A percentile compares a stretch with the other conserved stretches of the same genome.
Evolutionary conservation across 305 asterid species (phyloP).

Genomic region (Ilex paraguariensis): DNA sequence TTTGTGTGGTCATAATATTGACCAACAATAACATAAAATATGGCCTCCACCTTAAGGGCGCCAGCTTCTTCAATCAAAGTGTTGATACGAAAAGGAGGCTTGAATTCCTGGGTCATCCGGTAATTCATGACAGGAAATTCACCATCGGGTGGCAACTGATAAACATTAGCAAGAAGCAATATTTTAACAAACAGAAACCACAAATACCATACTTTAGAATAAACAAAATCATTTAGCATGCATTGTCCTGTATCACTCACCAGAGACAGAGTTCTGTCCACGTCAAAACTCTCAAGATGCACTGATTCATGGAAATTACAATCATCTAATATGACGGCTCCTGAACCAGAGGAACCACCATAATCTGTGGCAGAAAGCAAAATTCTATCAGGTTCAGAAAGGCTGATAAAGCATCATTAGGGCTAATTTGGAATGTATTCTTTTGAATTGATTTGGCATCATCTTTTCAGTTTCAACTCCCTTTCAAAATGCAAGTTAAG

Average conservation of each 20-base stretch:
- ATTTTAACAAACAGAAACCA: slow-evolving; percentile 3
- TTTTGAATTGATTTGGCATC: too few relatives aligned
- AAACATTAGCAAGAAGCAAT: slow-evolving; percentile 7
- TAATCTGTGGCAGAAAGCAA: slow-evolving; percentile 44
- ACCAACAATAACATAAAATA: too few relatives aligned
- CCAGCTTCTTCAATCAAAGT: slow-evolving; percentile 97
- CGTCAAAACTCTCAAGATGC: slow-evolving; percentile 89
- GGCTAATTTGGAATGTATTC: too few relatives aligned
- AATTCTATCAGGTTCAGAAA: neutral
- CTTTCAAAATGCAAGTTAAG: too few relatives aligned
- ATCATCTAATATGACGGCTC: slow-evolving; percentile 90
- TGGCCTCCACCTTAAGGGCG: slow-evolving; percentile 56
- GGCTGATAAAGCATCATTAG: too few relatives aligned
- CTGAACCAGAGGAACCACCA: slow-evolving; percentile 85
- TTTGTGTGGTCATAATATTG: too few relatives aligned
- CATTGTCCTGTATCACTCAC: slow-evolving; percentile 38
- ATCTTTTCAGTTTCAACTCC: too few relatives aligned
- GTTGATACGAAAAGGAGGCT: slow-evolving; percentile 90
- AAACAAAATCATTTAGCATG: slow-evolving; percentile 5
- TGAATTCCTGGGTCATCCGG: slow-evolving; percentile 98
- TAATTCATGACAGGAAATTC: slow-evolving; percentile 99
- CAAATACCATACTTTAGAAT: neutral
- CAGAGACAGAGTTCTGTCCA: slow-evolving; percentile 85
- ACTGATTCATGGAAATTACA: slow-evolving; percentile 99
- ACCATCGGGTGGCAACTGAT: slow-evolving; percentile 97